Evolutionary conservation across 331 rosid genomes (phyloP), one percentile per base, ranked within the genome.

Genomic region (Prunus yedoensis): DNA sequence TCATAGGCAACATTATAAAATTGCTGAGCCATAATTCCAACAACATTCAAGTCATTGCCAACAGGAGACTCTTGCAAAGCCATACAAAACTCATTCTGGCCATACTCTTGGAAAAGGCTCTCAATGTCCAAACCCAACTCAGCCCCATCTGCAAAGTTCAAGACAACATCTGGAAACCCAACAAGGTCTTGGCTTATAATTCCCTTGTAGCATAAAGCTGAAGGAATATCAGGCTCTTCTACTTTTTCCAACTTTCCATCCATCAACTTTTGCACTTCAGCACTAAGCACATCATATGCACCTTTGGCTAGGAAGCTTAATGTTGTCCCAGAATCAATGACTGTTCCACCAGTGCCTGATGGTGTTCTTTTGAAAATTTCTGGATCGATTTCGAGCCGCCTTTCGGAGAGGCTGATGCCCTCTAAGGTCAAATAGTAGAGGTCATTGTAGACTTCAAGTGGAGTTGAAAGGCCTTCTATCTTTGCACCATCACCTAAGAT

Each of bases 1-100:
- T 85, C 85, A 66, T 77, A 82, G 49, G 84, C 86, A 20, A 85
- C 74, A 62, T 82, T 85, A 30, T 85, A 85, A 74, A 54, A 67
- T 18, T 85, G 85, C 65, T 67, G 75, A 12, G 79, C 83, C 74
- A 73, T 21, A 14, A 57, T 17, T 3, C 75, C 78, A 30, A 57
- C 47, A 16, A 64, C 27, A 30, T 2, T 78, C 23, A 78, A 57
- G 18, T 69, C 70, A 2, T 27, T 4, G 8, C 2, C 53, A 13
- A 2, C 16, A 8, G 20, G 49, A 21, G 73, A 75, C 10, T 53
- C 38, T n/a, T 53, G 68, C 45, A 72, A 53, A 14, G 77, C 77
- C 63, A 80, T 58, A 30, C 80, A 75, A 49, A 80, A 28, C 17
- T 70, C 63, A 4, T 57, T 63, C 20, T 47, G 5, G 20, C 64